Conservation (phyloP, 352 stramenopile genomes). For the Pythium plurisporium region DNA sequence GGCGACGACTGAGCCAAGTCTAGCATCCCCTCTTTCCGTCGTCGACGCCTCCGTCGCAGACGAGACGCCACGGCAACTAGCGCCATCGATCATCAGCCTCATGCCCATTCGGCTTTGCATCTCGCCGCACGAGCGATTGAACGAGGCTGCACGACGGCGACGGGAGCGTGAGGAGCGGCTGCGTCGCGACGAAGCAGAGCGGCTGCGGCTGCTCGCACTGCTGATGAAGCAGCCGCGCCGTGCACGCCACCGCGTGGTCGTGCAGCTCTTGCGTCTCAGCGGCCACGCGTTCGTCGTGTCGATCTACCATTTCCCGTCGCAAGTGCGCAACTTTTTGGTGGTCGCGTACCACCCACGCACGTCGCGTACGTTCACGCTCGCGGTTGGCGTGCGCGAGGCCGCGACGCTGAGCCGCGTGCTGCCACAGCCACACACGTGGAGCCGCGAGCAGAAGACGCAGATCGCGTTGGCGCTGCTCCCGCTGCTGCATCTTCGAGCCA, state of each 20-base stretch:
- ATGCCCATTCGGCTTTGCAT: conserved; percentile 30
- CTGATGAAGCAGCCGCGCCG: conserved; percentile 44
- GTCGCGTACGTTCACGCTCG: conserved; percentile 34
- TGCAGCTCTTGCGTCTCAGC: conserved; percentile 27
- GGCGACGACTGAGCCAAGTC: no score
- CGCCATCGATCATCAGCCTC: no score
- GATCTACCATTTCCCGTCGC: conserved; percentile 54
- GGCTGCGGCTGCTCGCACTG: conserved; percentile 36
- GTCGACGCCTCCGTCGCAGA: no score
- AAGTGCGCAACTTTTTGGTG: conserved; percentile 51
- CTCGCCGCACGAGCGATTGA: conserved; percentile 40
- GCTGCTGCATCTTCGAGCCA: conserved; percentile 25
- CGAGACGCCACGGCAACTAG: no score
- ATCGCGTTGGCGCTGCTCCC: conserved; percentile 37
- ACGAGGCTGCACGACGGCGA: conserved; percentile 35
- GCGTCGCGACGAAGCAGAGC: conserved; percentile 42
- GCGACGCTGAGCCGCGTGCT: conserved; percentile 32
- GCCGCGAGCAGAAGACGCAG: conserved; percentile 35
- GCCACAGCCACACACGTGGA: conserved; percentile 42
- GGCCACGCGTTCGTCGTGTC: conserved; percentile 48
- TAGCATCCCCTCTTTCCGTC: no score
- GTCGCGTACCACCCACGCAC: conserved; percentile 44
- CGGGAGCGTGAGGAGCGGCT: conserved; percentile 50
- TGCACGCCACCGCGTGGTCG: conserved; percentile 44
- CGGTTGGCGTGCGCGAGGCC: conserved; percentile 39